phyloP scores from a whole-genome alignment of 192 early-diverging fungal species.

The Coemansia sp. region DNA sequence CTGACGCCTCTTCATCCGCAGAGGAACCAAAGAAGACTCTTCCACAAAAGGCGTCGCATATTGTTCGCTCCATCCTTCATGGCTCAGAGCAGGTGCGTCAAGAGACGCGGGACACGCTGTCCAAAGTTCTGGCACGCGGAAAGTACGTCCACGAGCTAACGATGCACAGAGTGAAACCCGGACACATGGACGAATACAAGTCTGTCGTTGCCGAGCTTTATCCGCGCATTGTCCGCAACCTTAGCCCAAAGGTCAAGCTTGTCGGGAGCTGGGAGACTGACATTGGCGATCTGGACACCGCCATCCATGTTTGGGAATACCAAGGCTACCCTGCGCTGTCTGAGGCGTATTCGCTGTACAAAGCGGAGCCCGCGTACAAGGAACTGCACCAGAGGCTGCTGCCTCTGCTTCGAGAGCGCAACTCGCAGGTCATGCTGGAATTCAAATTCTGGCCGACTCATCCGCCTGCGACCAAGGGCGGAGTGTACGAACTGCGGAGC shows the following conservation, averaged over 20 bases:
- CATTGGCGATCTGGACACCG: slow-evolving; percentile 85
- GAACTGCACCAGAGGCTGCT: slow-evolving; percentile 67
- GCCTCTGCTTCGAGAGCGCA: slow-evolving; percentile 69
- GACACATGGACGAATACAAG: slow-evolving; percentile 83
- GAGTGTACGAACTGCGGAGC: slow-evolving; percentile 90
- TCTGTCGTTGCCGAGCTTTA: slow-evolving; percentile 74
- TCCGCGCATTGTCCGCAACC: slow-evolving; percentile 73
- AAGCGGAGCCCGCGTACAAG: slow-evolving; percentile 65
- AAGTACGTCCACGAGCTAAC: slow-evolving; percentile 91
- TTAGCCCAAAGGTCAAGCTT: slow-evolving; percentile 73
- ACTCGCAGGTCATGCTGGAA: slow-evolving; percentile 86
- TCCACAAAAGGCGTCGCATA: slow-evolving; percentile 56
- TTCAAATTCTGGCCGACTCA: slow-evolving; percentile 89
- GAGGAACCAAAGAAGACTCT: slow-evolving; percentile 48
- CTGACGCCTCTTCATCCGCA: slow-evolving; percentile 7
- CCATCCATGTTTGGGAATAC: slow-evolving; percentile 92
- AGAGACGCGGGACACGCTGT: slow-evolving; percentile 65
- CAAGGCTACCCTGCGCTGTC: slow-evolving; percentile 82
- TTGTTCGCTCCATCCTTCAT: slow-evolving; percentile 72
- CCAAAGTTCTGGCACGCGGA: slow-evolving; percentile 75
- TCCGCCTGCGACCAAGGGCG: slow-evolving; percentile 71
- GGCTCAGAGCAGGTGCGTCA: slow-evolving; percentile 65
- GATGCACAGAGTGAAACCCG: slow-evolving; percentile 82
- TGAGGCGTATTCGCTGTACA: slow-evolving; percentile 61
- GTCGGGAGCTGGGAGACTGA: slow-evolving; percentile 88